Evolutionary conservation across 345 rosid genomes (phyloP), one percentile per base, ranked within the genome.

Genomic region (Sonneratia caseolaris): DNA sequence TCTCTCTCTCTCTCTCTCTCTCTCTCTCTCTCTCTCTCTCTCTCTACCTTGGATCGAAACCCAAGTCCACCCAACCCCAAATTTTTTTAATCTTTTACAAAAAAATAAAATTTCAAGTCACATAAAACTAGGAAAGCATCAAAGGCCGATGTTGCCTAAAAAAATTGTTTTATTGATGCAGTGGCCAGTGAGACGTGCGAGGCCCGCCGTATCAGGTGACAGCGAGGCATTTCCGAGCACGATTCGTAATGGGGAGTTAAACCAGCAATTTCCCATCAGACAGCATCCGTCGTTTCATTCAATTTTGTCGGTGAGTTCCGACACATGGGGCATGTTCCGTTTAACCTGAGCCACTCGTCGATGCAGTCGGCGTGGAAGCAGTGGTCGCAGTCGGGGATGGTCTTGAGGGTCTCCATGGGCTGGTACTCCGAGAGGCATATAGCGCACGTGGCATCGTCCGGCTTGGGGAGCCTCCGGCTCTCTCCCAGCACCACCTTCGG

Each of bases 381-480:
- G 42, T 80, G 84, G 8, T n/a, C 64, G 66, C 81, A 77, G 38
- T 73, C 67, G 3, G 86, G 89, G n/a, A 82, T 78, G 37, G 75
- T 79, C 76, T 81, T 82, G 13, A 79, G 75, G 3, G 81, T 80
- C 71, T 83, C 84, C 35, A 64, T 73, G 47, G 82, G 80, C 70
- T 70, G 75, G 73, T 81, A 85, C 37, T 85, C 86, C 0, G 72
- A 80, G 37, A 85, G 64, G 71, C 86, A 85, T 1, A 85, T 85
- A 0, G 85, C 37, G 69, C 89, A 83, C 7, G 76, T 76, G 75
- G 15, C 76, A 47, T 83, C 86, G 2, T 83, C 82, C 0, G 78
- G 85, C 35, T 83, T 81, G 1, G 88, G 83, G 77, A 83, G 72
- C 1, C 88, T 69, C 37, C 78, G 67, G 77, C 88, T 85, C 74